phyloP scores from a whole-genome alignment of 73 alveolate genomes.

The Tetrahymena malaccensis region DNA sequence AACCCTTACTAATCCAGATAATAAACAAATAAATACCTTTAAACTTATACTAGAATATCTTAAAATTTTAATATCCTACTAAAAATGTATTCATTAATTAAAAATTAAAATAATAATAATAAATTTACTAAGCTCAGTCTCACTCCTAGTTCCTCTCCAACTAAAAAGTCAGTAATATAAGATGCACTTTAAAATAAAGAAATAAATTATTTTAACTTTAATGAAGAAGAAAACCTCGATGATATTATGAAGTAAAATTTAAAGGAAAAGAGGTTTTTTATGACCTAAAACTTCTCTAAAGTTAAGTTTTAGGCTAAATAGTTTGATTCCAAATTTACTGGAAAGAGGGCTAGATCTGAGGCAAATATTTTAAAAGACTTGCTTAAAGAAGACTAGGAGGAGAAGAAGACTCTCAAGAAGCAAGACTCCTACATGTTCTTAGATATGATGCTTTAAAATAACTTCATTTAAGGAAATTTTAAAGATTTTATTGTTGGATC shows the following conservation, averaged over 20 bases:
- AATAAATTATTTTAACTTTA: neutral
- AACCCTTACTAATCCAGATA: neutral
- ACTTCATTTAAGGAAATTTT: neutral
- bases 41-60: neutral
- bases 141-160: neutral
- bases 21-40: too few relatives aligned
- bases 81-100: neutral
- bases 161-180: neutral
- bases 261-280: neutral
- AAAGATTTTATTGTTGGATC: neutral
- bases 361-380: neutral
- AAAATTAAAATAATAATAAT: neutral
- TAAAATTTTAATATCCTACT: too few relatives aligned
- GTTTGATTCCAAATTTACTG: neutral
- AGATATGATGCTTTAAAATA: neutral
- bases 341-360: neutral
- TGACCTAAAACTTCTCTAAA: neutral
- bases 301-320: neutral
- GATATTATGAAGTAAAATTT: neutral
- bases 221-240: neutral
- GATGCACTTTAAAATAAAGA: neutral
- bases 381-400: neutral
- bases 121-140: neutral
- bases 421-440: neutral
- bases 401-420: neutral